Base-by-base conservation (phyloP, 768 basidiomycete species). In the Trichaptum fuscoviolaceum region DNA sequence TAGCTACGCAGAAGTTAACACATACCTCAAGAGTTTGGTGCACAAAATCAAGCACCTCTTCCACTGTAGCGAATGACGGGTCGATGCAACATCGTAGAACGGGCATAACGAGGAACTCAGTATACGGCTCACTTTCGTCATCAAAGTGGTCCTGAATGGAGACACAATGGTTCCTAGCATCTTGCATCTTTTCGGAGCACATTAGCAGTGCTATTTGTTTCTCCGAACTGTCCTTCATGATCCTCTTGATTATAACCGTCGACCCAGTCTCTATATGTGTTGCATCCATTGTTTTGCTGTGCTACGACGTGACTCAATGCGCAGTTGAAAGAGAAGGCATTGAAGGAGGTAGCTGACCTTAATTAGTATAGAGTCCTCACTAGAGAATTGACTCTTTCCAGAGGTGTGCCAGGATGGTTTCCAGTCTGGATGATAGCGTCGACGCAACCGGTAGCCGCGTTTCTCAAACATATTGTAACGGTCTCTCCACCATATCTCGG, bases 361-460 rank as follows among this genome's bases (percentile, higher is more conserved):
- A 17, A 7, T 36, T 17, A 17, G 17, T 7, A 36, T 36, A 36
- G 35, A 36, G 35, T 36, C 35, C 35, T 36, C 35, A 36, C 35
- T 36, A 7, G 35, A 36, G 17, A 7, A 36, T 17, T 17, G 35
- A 36, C 35, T 36, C 17, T 7, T 36, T 17, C 35, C 35, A 36
- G 35, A 36, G 17, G 35, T 36, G 35, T 36, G 35, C 72, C 75
- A 75, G 1, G 74, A 73, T 1, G 75, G 75, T 3, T 62, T 63
- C 74, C 74, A 74, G 15, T 65, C 73, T 0, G 70, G 73, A 18
- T 61, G 64, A 63, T 74, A 76, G 1, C 74, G 70, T 18, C 69
- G 69, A 18, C 74, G 72, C 6, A 75, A 68, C 64, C 66, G 58
- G 59, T 75, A 75, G 0, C 74, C 75, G 26, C 42, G 63, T 8